Evolutionary conservation across 1,284 basidiomycete species (phyloP), one percentile per base, ranked within the genome.

Genomic region (Cutaneotrichosporon dermatis): DNA sequence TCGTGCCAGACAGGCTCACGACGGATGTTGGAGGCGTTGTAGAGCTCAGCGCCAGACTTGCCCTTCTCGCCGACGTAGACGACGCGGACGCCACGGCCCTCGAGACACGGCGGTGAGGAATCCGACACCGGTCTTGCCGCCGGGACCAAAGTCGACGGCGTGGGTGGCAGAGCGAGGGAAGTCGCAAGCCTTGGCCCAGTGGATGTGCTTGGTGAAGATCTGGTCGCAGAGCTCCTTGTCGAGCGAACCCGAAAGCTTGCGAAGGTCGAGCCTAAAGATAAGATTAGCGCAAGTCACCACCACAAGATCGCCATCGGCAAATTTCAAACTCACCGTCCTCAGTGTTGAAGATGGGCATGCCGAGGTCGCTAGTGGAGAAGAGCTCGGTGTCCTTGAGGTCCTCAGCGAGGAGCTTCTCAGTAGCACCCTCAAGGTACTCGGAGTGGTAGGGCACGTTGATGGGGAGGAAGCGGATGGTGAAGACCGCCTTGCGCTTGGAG

Each of bases 381-480:
- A 94, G 76, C 67, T 93, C 90, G 72, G 90, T 84, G 1, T 84
- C 86, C 10, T 79, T 80, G 53, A 95, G 79, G 79, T 97, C 94
- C 83, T 87, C 66, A 45, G 83, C 75, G 44, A 88, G 77, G 59
- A 95, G 79, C 74, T 86, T 88, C 58, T 91, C 85, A 5, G 91
- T 87, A 4, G 86, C 88, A 43, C 84, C 86, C n/a, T 76, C 72
- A 55, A 99, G 82, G 78, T 97, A 96, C 42, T 82, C 80, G 74
- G 90, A 94, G 82, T 99, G 95, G 80, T 93, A 99, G 1, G 95
- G 96, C 0, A 94, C 94, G 64, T 88, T 89, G 70, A 99, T 89
- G 36, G 91, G 89, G 69, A 99, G 81, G 83, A 99, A 99, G 54
- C 95, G 87, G 63, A 90, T 86, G 55, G 86, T 90, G 79, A 99